Evolutionary conservation across 2,329 filamentous ascomycete species (phyloP).

Genomic region (Fusarium robinianum): DNA sequence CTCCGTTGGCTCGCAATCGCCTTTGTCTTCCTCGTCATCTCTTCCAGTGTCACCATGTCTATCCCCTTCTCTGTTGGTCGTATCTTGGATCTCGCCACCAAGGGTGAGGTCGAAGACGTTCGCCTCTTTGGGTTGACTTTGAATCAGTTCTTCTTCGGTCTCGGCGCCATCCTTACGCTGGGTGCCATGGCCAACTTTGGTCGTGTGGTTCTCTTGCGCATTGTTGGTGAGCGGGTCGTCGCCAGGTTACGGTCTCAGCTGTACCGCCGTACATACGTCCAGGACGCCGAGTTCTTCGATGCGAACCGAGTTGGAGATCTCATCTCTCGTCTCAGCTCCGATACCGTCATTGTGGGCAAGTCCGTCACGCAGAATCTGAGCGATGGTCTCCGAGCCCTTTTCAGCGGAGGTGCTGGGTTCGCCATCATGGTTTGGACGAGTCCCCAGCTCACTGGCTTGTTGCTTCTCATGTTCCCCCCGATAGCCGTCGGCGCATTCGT

Average conservation of each 20-base stretch:
- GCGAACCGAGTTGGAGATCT: conserved; percentile 95
- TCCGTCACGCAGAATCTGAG: conserved; percentile 98
- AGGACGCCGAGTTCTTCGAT: conserved; percentile 98
- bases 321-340: conserved; percentile 92
- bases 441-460: conserved; percentile 83
- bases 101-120: conserved; percentile 66
- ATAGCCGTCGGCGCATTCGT: conserved; percentile 89
- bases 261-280: conserved; percentile 90
- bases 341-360: conserved; percentile 97
- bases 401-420: conserved; percentile 89
- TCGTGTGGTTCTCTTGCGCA: conserved; percentile 87
- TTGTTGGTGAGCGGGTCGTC: conserved; percentile 94
- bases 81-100: conserved; percentile 89
- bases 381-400: conserved; percentile 87
- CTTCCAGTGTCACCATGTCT: conserved; percentile 91
- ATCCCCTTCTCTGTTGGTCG: conserved; percentile 96
- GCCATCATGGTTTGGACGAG: conserved; percentile 96
- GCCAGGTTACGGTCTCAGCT: conserved; percentile 85
- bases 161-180: conserved; percentile 75
- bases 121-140: conserved; percentile 83
- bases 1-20: conserved; percentile 75
- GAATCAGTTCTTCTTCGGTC: conserved; percentile 83
- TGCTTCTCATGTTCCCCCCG: conserved; percentile 86
- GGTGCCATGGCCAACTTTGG: conserved; percentile 93
- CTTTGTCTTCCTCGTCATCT: conserved; percentile 83